These are phyloP conservation scores for Hypoxylon sp. DNA, from an alignment of 2,329 filamentous ascomycete genomes.

Conservation along the genomic window DNA sequence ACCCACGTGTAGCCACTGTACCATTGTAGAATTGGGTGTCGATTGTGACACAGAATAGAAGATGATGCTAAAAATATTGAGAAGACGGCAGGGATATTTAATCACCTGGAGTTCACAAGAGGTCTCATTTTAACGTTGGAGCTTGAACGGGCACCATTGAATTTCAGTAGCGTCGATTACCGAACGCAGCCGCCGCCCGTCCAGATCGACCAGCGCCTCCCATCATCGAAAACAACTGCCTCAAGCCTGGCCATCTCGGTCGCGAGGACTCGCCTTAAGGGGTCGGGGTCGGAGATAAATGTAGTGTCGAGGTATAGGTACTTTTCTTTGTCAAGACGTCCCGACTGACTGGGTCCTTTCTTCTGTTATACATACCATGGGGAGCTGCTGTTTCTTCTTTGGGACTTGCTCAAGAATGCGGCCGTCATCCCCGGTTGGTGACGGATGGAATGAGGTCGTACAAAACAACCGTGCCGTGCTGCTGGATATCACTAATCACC, in stretches of 20 bases:
- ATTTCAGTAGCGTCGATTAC: slow-evolving; percentile 35
- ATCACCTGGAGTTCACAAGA: not conserved
- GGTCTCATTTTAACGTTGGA: not conserved
- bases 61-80: not conserved
- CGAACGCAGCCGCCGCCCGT: slow-evolving; percentile 14
- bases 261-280: not conserved
- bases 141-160: not conserved
- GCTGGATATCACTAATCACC: not conserved
- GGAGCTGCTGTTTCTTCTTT: not conserved
- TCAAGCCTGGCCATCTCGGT: slow-evolving; percentile 16
- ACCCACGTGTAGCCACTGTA: not conserved
- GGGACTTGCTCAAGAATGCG: not conserved
- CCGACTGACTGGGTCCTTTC: slow-evolving; percentile 10
- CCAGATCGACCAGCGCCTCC: slow-evolving; percentile 25
- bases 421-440: slow-evolving; percentile 13
- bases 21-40: not conserved
- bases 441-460: slow-evolving; percentile 9
- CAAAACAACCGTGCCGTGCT: not conserved
- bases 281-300: not conserved
- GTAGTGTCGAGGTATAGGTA: not conserved
- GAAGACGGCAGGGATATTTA: not conserved
- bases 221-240: slow-evolving; percentile 13
- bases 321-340: not conserved
- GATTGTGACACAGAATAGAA: not conserved
- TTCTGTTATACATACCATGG: slow-evolving; percentile 4